Base-by-base conservation (phyloP, 345 rosid species). In the Noccaea bulbosa region DNA sequence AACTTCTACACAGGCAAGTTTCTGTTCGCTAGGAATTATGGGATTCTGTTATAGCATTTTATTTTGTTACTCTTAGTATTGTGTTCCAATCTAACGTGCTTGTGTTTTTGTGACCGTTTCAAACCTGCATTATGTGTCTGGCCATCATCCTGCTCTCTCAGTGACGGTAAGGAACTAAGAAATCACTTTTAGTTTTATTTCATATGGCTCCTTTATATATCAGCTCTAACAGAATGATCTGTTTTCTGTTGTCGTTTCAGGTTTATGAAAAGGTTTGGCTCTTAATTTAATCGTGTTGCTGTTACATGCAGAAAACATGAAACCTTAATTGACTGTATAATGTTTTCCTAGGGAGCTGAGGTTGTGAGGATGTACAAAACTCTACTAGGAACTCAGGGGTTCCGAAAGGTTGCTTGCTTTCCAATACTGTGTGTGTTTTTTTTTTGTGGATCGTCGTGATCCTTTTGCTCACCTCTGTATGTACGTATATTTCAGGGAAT, bases 321-420 rank as follows among this genome's bases (percentile, higher is more conserved):
- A 51, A 48, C 62, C 16, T 30, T 45, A 38, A n/a, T 51, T 75
- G 78, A 56, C 77, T 12, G 17, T 51, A 24, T 72, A 34, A 52
- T 74, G 20, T 50, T 73, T 41, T 43, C 44, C 12, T 77, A 95
- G 99, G 99, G 99, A 81, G 99, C 98, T 73, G 98, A 95, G 84
- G 99, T 92, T 66, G 99, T 95, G 56, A 83, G 98, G 94, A 95
- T 95, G 99, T 95, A 95, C 96, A 95, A 95, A 83, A 95, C 98
- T 70, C 76, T 95, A 66, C 76, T 95, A 47, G 99, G 98, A 63
- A 87, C 76, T 75, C 81, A 86, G 72, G 99, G 99, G 39, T 95
- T 95, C 80, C 83, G 94, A 72, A 90, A 90, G 90, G 99, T 94
- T 81, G 60, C 68, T 62, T 55, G 60, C 68, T 62, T 55, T 49